Evolutionary conservation across 2,329 filamentous ascomycete species (phyloP).

Genomic region (Simplicillium sp.): DNA sequence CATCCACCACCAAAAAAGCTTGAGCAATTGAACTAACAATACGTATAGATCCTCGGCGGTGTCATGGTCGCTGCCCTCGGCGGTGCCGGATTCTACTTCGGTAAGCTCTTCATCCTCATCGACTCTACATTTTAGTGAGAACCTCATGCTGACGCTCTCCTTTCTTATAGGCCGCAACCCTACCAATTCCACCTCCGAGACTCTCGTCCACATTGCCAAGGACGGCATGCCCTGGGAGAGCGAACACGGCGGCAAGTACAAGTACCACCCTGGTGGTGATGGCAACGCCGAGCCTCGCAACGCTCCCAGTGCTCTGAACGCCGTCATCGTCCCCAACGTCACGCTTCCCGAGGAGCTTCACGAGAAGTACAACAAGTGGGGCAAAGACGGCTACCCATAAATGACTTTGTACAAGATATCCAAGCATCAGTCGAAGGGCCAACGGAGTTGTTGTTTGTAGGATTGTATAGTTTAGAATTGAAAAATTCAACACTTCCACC

Average conservation of each 20-base stretch:
- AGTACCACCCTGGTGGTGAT: conserved; percentile 83
- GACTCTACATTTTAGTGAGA: too few relatives aligned
- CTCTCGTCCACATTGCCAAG: conserved; percentile 61
- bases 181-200: conserved; percentile 76
- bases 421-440: too few relatives aligned
- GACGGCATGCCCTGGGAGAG: conserved; percentile 89
- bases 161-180: conserved; percentile 60
- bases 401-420: conserved; percentile 3
- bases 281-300: conserved; percentile 66
- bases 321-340: conserved; percentile 87
- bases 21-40: conserved; percentile 1
- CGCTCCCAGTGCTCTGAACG: conserved; percentile 91
- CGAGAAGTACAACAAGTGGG: conserved; percentile 99
- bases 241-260: conserved; percentile 55
- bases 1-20: conserved; percentile 7
- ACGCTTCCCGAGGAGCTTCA: conserved; percentile 87
- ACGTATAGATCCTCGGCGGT: conserved; percentile 68
- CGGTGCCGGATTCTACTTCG: conserved; percentile 84
- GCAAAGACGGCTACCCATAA: conserved; percentile 83
- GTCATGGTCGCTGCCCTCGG: conserved; percentile 86
- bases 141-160: background rate
- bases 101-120: too few relatives aligned
- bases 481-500: background rate
- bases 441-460: background rate
- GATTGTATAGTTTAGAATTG: background rate